Base-by-base conservation (phyloP, 805 yeast species). In the Saccharomycopsis capsularis region DNA sequence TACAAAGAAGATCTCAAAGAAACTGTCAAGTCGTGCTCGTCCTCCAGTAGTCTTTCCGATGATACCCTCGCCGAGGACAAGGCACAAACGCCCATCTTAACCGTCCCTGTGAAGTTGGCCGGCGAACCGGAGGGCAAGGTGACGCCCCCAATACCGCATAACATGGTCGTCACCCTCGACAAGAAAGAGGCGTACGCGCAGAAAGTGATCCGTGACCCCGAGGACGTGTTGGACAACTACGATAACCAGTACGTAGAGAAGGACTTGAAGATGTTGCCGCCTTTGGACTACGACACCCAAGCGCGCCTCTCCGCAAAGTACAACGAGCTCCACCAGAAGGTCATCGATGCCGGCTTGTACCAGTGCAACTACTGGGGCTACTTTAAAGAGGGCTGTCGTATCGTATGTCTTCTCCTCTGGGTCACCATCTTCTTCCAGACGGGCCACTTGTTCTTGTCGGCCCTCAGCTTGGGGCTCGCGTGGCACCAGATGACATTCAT, bases 401-500 rank as follows among this genome's bases (percentile, higher is more conserved):
- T 85, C 42, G 53, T 68, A 1, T 57, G 78, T 0, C 63, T 88
- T 36, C 75, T 82, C 41, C 55, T 74, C 2, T 68, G 72, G 44
- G 68, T 82, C 3, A 68, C 73, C 40, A 63, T 71, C 5, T 74
- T 79, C 47, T 73, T 79, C 54, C 71, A 72, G 52, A 50, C 63
- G 11, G 62, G 66, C 16, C 70, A 74, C 60, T 71, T 76, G 50
- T 63, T 68, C 30, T 38, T 73, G 23, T 79, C 89, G 56, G 95
- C 93, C 0, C 50, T 81, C 4, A 66, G 66, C 47, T 67, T 89
- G 51, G 96, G 93, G 0, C 59, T 79, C 40, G 85, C 82, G 6
- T 88, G 96, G 96, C 96, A 88, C 57, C 96, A 88, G 63, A 71
- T 85, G 61, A 84, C 87, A 2, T 88, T 88, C 61, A 81, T 86